Evolutionary conservation across 352 stramenopile species (phyloP).

Genomic region (Elongisporangium prolatum): DNA sequence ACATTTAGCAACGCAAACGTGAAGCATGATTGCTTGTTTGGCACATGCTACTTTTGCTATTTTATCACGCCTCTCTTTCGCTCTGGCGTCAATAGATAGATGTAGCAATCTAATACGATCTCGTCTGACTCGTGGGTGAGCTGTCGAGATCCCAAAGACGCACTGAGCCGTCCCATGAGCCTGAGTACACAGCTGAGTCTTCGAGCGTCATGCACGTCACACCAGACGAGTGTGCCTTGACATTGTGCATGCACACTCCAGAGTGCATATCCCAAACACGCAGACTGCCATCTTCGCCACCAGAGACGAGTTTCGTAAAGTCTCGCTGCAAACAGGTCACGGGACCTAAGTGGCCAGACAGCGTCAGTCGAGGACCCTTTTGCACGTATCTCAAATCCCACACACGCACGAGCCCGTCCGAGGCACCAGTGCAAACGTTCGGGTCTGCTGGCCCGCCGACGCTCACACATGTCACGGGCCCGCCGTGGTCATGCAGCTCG

Average conservation of each 20-base stretch:
- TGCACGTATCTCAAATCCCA: conserved; percentile 80
- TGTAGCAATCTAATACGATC: neutral
- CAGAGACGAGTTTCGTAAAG: conserved; percentile 78
- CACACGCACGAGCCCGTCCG: conserved; percentile 71
- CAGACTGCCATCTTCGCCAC: conserved; percentile 65
- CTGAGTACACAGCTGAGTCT: conserved; percentile 63
- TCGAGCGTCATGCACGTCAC: conserved; percentile 59
- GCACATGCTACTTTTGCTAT: too few relatives aligned
- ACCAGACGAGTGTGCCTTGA: conserved; percentile 52
- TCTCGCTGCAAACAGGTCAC: conserved; percentile 72
- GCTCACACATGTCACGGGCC: conserved; percentile 63
- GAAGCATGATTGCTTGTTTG: neutral
- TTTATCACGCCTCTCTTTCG: neutral
- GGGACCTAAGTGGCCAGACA: conserved; percentile 41
- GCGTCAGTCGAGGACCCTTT: conserved; percentile 54
- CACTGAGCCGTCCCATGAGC: conserved; percentile 70
- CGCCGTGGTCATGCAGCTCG: conserved; percentile 51
- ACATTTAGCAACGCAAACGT: neutral
- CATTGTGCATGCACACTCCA: conserved; percentile 52
- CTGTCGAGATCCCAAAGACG: conserved; percentile 62
- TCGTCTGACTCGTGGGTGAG: neutral
- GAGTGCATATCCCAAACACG: conserved; percentile 82
- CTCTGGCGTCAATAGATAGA: neutral
- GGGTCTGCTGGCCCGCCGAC: conserved; percentile 69
- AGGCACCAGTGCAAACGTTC: conserved; percentile 70